Evolutionary conservation across 176 grass and related monocot species (phyloP), one percentile per base, ranked within the genome.

Genomic region (sorghum (Sorghum bicolor)): DNA sequence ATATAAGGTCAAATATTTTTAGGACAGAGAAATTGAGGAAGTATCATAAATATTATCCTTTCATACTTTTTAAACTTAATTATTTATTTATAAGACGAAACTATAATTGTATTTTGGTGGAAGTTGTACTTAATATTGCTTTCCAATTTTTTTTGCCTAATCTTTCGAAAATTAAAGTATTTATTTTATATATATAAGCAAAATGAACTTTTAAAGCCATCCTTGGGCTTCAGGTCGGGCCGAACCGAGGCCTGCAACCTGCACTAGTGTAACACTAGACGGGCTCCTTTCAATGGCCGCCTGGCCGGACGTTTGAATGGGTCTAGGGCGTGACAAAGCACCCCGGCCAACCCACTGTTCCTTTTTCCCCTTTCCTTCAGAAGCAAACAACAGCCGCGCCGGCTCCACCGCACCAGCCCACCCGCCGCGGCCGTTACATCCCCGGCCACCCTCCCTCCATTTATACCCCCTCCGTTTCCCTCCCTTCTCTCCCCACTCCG

Each of bases 331-430:
- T n/a, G 8, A n/a, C 53, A n/a, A 10, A 22, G 41, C 25, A 10
- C 15, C 70, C 24, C 70, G 45, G n/a, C 19, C 70, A 76, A 36
- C n/a, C 6, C 16, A 9, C 64, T 50, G 24, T 25, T 84, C 69
- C 77, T 26, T 82, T 89, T 88, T 74, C 47, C 61, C 77, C 87
- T 89, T 89, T 48, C 22, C 20, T 9, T 9, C 1, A 74, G 45
- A 83, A 74, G 81, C 76, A 79, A 83, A 82, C 26, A 71, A 29
- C 8, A 36, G 16, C 22, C 30, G 31, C 64, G 64, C 15, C 64
- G 30, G 64, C 64, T 67, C 64, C 64, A 67, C 55, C 40, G 64
- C 68, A 77, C 50, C 71, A 25, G 68, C 84, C 62, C 26, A 33
- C 16, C 74, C 78, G 43, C 64, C 30, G 25, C 64, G 11, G 30